Base-by-base conservation (phyloP, 2,329 filamentous ascomycete genomes). In the Aphanocladium album region DNA sequence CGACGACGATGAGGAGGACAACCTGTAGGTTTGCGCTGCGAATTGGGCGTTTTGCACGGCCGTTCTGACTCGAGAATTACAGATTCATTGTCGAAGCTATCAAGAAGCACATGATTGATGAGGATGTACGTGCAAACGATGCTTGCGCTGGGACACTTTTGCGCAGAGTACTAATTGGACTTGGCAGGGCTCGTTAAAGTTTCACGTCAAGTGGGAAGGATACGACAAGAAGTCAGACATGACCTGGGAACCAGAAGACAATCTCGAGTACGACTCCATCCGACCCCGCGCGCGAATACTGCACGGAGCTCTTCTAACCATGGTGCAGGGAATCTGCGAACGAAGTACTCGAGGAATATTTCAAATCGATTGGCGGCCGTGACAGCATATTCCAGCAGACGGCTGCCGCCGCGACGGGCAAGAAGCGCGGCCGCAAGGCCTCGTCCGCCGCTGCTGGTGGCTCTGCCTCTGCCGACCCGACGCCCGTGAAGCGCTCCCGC, bases 221-320 rank as follows among this genome's bases (percentile, higher is more conserved):
- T 95, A 88, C 63, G 84, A 89, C 0, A 83, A 86, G 63, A 85
- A 86, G 63, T 72, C 77, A 0, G 90, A 95, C 65, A 75, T 84
- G 68, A 95, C 90, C 0, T 93, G 89, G 90, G 90, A 95, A 70
- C 87, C 89, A 0, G 87, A 90, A 67, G 84, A 85, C 12, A 93
- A 92, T 66, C 76, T 91, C 62, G 39, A 56, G 27, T 54, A 49
- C 14, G 19, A 14, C n/a, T n/a, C n/a, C n/a, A 41, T 19, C 21
- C 17, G 45, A 14, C 39, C 47, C 11, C 12, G 5, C 8, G 7
- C 14, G 23, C 4, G 16, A 2, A 58, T n/a, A 21, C 9, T 8
- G 3, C 37, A 21, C 27, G 19, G 21, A 30, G 11, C 19, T 27
- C 35, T n/a, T 5, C 55, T 57, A 19, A 57, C 55, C 5, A 47